Evolutionary conservation across 306 rosid species (phyloP), one percentile per base, ranked within the genome.

Genomic region (Fragaria iinumae): DNA sequence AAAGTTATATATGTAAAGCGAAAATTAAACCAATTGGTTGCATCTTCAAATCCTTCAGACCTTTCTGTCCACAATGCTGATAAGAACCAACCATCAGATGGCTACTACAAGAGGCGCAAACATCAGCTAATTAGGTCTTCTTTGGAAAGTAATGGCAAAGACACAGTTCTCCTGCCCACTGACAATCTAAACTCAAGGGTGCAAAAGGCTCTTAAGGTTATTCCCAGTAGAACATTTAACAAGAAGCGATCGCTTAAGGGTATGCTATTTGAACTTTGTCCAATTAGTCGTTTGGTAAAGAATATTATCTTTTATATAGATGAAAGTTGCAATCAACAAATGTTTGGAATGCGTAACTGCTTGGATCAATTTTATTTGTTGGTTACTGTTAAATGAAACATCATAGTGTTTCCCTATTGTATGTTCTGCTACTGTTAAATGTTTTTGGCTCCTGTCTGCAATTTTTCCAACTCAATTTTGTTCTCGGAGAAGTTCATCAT

Each of bases 1-100:
- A 82, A 72, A 83, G 86, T 92, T 47, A 89, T 86, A 12, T 91
- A 92, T 82, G 86, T 87, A 80, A 95, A 92, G 86, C 90, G 86
- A 77, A 90, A 90, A 83, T 88, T 91, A 82, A 92, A 92, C 86
- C 97, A 89, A 73, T 79, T 95, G 92, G 93, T 95, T 78, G 96
- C 97, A 66, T 76, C 92, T 67, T 86, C 97, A 50, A 88, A 79
- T 84, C 81, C 92, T 64, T 50, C 75, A 83, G 92, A 86, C 80
- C 77, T 72, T 53, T 77, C 87, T 63, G 77, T 71, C 34, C 69
- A 78, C 48, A 74, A 76, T 80, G 88, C 87, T 77, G 89, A 82
- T 76, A 88, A 88, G 17, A 78, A 75, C 71, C 91, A 84, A 81
- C 62, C 88, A 64, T 78, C 84, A 72, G 98, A 92, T 83, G 87